Evolutionary conservation across 306 rosid species (phyloP), one percentile per base, ranked within the genome.

Genomic region (Malus fusca): DNA sequence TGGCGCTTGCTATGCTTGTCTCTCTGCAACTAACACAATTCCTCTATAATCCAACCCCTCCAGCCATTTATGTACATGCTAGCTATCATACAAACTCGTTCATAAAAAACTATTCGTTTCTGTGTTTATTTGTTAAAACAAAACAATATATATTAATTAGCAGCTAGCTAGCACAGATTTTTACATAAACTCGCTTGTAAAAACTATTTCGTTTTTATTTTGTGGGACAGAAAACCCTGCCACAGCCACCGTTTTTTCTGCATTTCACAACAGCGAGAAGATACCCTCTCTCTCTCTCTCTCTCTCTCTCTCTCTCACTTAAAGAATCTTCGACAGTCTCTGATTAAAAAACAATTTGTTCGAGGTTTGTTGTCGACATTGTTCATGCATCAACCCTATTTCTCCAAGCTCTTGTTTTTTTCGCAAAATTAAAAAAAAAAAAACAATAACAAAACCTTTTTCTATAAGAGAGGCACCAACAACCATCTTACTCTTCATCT

Each of bases 391-490:
- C 69, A 33, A 33, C 28, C 48, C 46, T 8, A 1, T 28, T 15
- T 63, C 42, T 15, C 37, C 66, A 61, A 61, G 10, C 1, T 61
- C 66, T 26, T 61, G 33, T 12, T 23, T 61, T 58, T 2, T 33
- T 15, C 3, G 2, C 1, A 62, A 44, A 11, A 7, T 58, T 15
- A 30, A 0, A 25, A 11, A 60, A 11, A 3, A 23, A 61, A 2
- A 1, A 17, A 17, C 12, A 26, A 12, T 28, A 15, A 17, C 4
- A 63, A 30, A 23, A 15, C 19, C 42, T 30, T 25, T 61, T 40
- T 61, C 69, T 43, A 61, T 60, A 74, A 74, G 69, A 74, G 77
- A 26, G 7, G 55, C 13, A 74, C 60, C 44, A 74, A 26, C 28
- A 26, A 62, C 28, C 44, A 37, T 74, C 28, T 19, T 33, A 26